These are phyloP conservation scores for Allium cepa DNA, from an alignment of 106 monocot species.

Conservation along the genomic window DNA sequence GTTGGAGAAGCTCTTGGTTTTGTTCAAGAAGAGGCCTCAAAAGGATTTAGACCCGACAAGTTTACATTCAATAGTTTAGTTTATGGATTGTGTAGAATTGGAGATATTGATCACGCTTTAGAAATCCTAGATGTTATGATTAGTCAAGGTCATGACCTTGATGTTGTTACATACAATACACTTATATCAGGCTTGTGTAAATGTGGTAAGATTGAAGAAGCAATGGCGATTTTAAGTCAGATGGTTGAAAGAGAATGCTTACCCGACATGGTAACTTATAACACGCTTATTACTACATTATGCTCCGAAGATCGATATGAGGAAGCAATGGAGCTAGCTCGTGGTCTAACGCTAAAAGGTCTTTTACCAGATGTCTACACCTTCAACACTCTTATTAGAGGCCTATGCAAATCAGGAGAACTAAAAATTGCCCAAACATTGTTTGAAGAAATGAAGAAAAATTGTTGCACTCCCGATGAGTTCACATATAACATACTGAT, in stretches of 20 bases:
- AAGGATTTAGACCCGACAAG: conserved; percentile 75
- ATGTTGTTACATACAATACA: conserved; percentile 71
- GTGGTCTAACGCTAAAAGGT: conserved; percentile 48
- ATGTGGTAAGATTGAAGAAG: conserved; percentile 56
- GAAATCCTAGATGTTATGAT: conserved; percentile 87
- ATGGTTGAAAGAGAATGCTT: conserved; percentile 64
- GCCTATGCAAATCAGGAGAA: conserved; percentile 57
- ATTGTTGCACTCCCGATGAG: conserved; percentile 62
- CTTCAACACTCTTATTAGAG: conserved; percentile 75
- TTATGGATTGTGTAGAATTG: conserved; percentile 66
- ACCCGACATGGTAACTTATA: conserved; percentile 79
- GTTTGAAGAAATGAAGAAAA: conserved; percentile 83
- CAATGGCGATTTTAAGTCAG: conserved; percentile 46
- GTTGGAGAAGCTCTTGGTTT: conserved; percentile 66
- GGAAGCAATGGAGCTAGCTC: conserved; percentile 84
- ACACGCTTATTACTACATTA: conserved; percentile 64
- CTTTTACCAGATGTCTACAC: conserved; percentile 65
- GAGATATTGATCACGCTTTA: conserved; percentile 46
- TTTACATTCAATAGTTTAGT: conserved; percentile 80
- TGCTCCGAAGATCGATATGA: conserved; percentile 53
- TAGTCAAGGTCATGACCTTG: conserved; percentile 66
- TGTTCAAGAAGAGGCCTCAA: conserved; percentile 49
- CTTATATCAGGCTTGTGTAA: conserved; percentile 71
- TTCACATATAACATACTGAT: conserved; percentile 86
- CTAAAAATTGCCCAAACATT: conserved; percentile 40